Evolutionary conservation across 352 stramenopile genomes (phyloP).

Genomic region (Saprolegnia parasitica): DNA sequence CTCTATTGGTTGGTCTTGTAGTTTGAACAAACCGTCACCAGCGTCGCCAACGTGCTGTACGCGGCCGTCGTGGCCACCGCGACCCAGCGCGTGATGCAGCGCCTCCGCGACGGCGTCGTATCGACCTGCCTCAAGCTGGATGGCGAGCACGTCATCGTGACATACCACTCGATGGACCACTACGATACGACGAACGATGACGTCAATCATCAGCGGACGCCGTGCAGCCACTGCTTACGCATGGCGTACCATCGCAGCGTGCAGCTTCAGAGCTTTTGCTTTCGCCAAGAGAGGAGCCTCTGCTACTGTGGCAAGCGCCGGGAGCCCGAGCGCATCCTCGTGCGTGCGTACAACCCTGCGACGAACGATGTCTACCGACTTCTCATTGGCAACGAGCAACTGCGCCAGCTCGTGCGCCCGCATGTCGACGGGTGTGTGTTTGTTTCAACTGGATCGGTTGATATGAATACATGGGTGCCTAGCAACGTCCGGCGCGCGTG

Average conservation of each 20-base stretch:
- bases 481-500: constrained; percentile 9
- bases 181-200: not conserved
- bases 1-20: not conserved
- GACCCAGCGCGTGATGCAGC: constrained; percentile 35
- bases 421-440: constrained; percentile 12
- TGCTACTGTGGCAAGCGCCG: constrained; percentile 6
- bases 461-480: not conserved
- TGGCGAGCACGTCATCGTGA: constrained; percentile 52
- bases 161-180: constrained; percentile 48
- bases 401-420: constrained; percentile 40
- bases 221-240: constrained; percentile 15
- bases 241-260: not conserved
- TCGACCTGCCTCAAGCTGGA: constrained; percentile 47
- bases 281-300: not conserved
- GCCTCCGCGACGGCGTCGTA: constrained; percentile 42
- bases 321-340: constrained; percentile 29
- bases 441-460: not conserved
- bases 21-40: constrained; percentile 31
- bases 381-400: constrained; percentile 39
- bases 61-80: constrained; percentile 34
- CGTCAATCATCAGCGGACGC: not conserved
- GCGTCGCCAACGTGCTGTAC: constrained; percentile 38
- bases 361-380: constrained; percentile 53
- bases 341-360: constrained; percentile 60
- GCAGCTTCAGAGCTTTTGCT: constrained; percentile 1